Base-by-base conservation (phyloP, 768 basidiomycete genomes). In the Leccinum uliginosum region DNA sequence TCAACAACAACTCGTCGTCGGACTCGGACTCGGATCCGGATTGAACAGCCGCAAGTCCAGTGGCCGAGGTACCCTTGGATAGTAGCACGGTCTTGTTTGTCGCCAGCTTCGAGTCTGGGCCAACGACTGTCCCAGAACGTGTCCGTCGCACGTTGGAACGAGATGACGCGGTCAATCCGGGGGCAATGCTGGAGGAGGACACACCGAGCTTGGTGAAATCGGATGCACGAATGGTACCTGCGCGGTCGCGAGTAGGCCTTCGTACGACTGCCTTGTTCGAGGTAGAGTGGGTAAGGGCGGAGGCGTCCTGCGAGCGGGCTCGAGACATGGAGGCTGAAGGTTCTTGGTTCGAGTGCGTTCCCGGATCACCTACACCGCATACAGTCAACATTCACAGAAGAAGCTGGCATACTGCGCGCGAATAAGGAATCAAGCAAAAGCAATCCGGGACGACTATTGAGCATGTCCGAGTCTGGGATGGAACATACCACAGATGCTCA, bases 221-320 rank as follows among this genome's bases (percentile, higher is more conserved):
- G n/a, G 75, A 82, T 50, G 76, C 80, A 51, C 75, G 80, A 64
- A 76, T 83, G 52, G 78, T 83, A 58, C 74, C 79, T 24, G 74
- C 80, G 17, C 81, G 77, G n/a, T 71, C 72, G n/a, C 75, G 68
- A 50, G 67, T 43, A 15, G 35, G 48, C 26, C 17, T 45, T 46
- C 49, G 53, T 38, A 54, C 59, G 0, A 30, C 26, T 23, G 53
- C 17, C 11, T 54, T 71, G 61, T 55, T 69, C 44, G 34, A 45
- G 50, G 35, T 52, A 9, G 38, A 52, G 23, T 56, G 35, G 14
- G 46, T n/a, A 9, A 55, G 38, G 0, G 49, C 40, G 7, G 57
- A 29, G 15, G 59, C 27, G 9, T 55, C 65, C 4, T 65, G 65
- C 32, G 71, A 56, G 24, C 17, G 70, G 68, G 48, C 59, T 65